Base-by-base conservation (phyloP, 768 basidiomycete species). In the Sutorius australiensis region DNA sequence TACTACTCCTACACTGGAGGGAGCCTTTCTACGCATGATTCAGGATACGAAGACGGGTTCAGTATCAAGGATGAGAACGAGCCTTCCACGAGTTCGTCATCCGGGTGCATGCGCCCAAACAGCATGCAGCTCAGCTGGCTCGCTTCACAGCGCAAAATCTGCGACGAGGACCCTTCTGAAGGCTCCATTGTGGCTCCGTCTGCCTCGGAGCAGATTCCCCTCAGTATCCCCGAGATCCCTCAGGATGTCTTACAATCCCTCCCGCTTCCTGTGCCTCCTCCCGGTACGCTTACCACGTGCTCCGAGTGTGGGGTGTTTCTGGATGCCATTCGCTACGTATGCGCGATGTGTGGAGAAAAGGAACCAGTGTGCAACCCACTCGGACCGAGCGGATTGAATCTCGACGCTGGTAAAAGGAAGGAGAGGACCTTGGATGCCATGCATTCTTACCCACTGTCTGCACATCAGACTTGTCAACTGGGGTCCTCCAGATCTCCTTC, bases 261-360 rank as follows among this genome's bases (percentile, higher is more conserved):
- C 24, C 74, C 74, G 2, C 72, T 77, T 3, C 62, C 72, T 19
- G 73, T 72, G 1, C 79, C 86, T 19, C 80, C 86, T 9, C 74
- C 79, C 5, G 79, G 81, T 24, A 76, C 78, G 42, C 79, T 89
- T 16, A 92, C 92, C 1, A 80, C 83, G 45, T 98, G 95, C 68
- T 93, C 92, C 1, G 81, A 82, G 42, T 98, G 95, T 60, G 87
- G 87, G 13, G 68, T 77, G 0, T 62, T 83, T 6, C 73, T 98
- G 17, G 87, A 92, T 47, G 79, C 82, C n/a, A 83, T 95, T 66
- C 84, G 91, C 42, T 97, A 98, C 67, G 86, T 95, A 13, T 98
- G 95, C 63, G 79, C 86, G 5, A 87, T 84, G 21, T 95, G 94
- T 61, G 92, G 92, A 9, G 88, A 90, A 69, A 90, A 85, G 66